A percentile compares a stretch with the other conserved stretches of the same genome.
phyloP scores from a whole-genome alignment of 1,284 basidiomycete species.

The Psilocybe mexicana region DNA sequence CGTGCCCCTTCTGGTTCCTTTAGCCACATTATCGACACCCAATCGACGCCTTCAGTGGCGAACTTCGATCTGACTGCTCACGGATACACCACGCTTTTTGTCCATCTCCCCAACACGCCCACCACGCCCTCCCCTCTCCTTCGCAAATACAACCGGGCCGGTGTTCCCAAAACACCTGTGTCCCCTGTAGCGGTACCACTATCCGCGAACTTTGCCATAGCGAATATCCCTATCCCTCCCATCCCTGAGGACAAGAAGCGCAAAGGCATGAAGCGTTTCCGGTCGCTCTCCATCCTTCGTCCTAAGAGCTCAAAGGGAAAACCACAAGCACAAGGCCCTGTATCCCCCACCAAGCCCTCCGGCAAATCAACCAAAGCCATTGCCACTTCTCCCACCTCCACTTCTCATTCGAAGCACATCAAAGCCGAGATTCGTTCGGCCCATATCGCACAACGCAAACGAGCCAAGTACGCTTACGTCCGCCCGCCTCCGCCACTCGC shows the following conservation, averaged over 20 bases:
- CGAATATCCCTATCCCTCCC: slow-evolving; percentile 29
- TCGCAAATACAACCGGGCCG: slow-evolving; percentile 19
- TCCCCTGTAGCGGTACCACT: slow-evolving; percentile 12
- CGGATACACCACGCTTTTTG: slow-evolving; percentile 66
- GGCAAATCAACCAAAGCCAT: slow-evolving; percentile 21
- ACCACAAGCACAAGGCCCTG: slow-evolving; percentile 16
- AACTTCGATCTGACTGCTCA: slow-evolving; percentile 58
- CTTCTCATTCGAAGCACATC: not conserved
- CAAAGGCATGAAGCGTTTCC: slow-evolving; percentile 38
- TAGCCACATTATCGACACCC: slow-evolving; percentile 22
- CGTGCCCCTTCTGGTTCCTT: slow-evolving; percentile 33
- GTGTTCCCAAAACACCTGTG: not conserved
- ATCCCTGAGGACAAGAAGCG: slow-evolving; percentile 24
- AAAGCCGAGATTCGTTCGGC: slow-evolving; percentile 24
- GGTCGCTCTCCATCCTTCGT: slow-evolving; percentile 47
- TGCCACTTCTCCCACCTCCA: slow-evolving; percentile 13
- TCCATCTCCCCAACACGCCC: slow-evolving; percentile 56
- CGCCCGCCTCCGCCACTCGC: slow-evolving; percentile 50
- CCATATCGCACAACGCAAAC: slow-evolving; percentile 39
- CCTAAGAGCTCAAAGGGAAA: slow-evolving; percentile 34
- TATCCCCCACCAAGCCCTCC: slow-evolving; percentile 23
- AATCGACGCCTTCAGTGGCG: slow-evolving; percentile 36
- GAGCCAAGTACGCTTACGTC: slow-evolving; percentile 32
- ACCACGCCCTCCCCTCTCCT: slow-evolving; percentile 36
- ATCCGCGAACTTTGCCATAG: slow-evolving; percentile 20